A percentile compares a stretch with the other conserved stretches of the same genome.
Conservation (phyloP, 805 yeast species). For the Vanderwaltozyma polyspora region DNA sequence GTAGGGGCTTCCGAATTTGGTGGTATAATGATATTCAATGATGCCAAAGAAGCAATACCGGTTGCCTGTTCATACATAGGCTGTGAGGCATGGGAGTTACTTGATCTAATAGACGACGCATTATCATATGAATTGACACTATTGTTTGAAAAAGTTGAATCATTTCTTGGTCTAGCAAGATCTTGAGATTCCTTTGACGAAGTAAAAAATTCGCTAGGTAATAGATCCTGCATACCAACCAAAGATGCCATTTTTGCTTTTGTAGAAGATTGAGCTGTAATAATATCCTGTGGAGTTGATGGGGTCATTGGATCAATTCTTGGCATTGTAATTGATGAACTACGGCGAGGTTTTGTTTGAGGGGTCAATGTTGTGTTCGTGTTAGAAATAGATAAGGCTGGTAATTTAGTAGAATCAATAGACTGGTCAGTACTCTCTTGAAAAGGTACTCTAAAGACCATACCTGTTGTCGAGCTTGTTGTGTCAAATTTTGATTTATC, state of each 20-base stretch:
- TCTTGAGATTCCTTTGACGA: neutral
- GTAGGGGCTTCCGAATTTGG: conserved; percentile 48
- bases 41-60: conserved; percentile 1
- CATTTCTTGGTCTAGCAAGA: conserved; percentile 26
- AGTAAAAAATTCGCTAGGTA: too few relatives aligned
- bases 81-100: conserved; percentile 3
- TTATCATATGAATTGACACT: conserved; percentile 21
- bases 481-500: neutral
- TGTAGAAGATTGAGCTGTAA: neutral
- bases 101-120: conserved; percentile 22
- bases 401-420: too few relatives aligned
- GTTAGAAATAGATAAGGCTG: too few relatives aligned
- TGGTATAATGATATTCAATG: conserved; percentile 34
- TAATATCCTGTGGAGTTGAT: neutral
- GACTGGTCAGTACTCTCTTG: conserved; percentile 39
- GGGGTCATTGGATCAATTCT: too few relatives aligned
- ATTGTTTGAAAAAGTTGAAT: conserved; percentile 26
- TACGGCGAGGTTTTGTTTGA: too few relatives aligned
- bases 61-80: neutral
- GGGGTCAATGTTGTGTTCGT: too few relatives aligned
- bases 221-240: too few relatives aligned
- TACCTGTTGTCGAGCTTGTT: conserved; percentile 26
- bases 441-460: conserved; percentile 55
- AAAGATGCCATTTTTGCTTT: too few relatives aligned
- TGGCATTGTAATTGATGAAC: too few relatives aligned